Percentiles rank a stretch among this genome's conserved stretches.
Evolutionary conservation across 352 stramenopile species (phyloP).

Genomic region (Phytopythium chamaehyphon): DNA sequence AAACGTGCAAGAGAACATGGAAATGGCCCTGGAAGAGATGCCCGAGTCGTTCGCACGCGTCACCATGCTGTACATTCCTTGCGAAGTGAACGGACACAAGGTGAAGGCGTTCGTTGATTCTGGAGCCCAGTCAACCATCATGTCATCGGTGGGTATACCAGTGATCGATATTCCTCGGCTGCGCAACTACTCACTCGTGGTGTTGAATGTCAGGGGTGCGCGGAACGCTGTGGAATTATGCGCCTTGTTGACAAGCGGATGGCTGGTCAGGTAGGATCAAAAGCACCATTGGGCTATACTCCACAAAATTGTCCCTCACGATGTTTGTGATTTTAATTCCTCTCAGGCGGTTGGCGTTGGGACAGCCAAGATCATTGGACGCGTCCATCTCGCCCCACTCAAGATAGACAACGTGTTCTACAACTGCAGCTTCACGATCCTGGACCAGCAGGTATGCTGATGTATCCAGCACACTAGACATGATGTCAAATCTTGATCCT

Average conservation of each 20-base stretch:
- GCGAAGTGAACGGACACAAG: conserved; percentile 72
- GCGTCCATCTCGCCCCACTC: conserved; percentile 91
- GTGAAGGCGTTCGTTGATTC: conserved; percentile 92
- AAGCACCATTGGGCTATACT: conserved; percentile 11
- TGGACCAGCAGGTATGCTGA: conserved; percentile 65
- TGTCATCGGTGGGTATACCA: conserved; percentile 73
- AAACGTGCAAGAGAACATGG: conserved; percentile 89
- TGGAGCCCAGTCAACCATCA: conserved; percentile 90
- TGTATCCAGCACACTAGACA: background rate
- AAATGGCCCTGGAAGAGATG: conserved; percentile 88
- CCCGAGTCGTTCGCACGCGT: conserved; percentile 82
- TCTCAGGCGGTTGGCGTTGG: conserved; percentile 92
- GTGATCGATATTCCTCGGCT: background rate
- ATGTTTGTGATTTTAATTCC: background rate
- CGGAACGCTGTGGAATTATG: conserved; percentile 90
- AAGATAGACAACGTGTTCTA: conserved; percentile 90
- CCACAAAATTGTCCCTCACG: too few relatives aligned
- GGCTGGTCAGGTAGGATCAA: conserved; percentile 65
- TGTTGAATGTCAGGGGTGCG: conserved; percentile 53
- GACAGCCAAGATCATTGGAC: conserved; percentile 95
- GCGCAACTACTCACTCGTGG: background rate
- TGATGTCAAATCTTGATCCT: background rate
- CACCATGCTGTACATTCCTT: conserved; percentile 88
- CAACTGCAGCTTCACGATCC: conserved; percentile 94
- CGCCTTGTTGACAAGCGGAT: conserved; percentile 86